Base-by-base conservation (phyloP, 2,329 filamentous ascomycete species). In the Aspergillus versicolor region DNA sequence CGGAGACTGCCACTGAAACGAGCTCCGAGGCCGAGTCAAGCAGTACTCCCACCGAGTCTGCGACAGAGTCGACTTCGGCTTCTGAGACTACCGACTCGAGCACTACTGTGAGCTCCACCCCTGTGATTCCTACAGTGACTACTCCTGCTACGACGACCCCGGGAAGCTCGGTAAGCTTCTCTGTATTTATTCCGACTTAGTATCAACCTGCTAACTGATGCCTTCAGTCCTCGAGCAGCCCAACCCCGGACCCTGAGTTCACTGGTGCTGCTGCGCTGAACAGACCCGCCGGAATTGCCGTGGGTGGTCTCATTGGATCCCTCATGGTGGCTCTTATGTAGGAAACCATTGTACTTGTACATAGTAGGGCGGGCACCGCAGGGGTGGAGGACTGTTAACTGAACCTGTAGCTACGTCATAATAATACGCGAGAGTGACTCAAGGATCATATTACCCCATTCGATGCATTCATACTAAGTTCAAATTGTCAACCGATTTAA, bases 151-250 rank as follows among this genome's bases (percentile, higher is more conserved):
- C 41, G 22, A 41, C 37, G 4, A 15, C 30, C 17, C 30, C 50
- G 4, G 42, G 41, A 27, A 43, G 50, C 41, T 34, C 41, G 42
- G 50, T 45, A 52, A 45, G 50, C 32, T 45, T 52, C 32, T 22
- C 27, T 34, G 27, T 4, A 4, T 4, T 7, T 12, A 2, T 2
- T 52, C 8, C 6, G 27, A 9, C 12, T 24, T 9, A 11, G 17
- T 19, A 9, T 6, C 9, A 13, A 45, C 12, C 8, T 24, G 42
- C 41, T 52, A 44, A 52, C 24, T 11, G 8, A 2, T 15, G 17
- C 17, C 4, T 15, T 13, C 21, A 52, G 50, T 13, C 49, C 5
- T 37, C 50, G 2, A 13, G 17, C 17, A 44, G 22, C 9, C 49
- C 49, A 0, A 45, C 41, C 21, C 50, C 50, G 4, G 41, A 52